Evolutionary conservation across 352 stramenopile species (phyloP).

Genomic region (Phytopythium vexans): DNA sequence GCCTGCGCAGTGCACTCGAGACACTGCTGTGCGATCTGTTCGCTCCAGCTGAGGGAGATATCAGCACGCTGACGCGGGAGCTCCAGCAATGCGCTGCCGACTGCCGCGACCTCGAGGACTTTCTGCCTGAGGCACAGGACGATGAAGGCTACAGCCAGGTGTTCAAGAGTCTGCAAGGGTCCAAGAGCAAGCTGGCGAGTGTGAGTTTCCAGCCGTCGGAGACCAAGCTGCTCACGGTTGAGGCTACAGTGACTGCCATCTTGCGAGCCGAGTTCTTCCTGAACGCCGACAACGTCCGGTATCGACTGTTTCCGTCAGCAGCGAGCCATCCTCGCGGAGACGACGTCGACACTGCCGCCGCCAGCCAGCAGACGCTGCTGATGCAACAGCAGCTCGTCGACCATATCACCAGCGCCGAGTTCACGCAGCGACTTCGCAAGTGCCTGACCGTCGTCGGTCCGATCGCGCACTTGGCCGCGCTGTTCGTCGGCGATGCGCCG

Average conservation of each 20-base stretch:
- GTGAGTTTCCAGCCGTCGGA: constrained; percentile 6
- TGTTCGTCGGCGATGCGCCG: constrained; percentile 7
- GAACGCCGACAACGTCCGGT: constrained; percentile 10
- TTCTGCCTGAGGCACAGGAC: constrained; percentile 9
- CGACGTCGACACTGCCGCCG: too few relatives aligned
- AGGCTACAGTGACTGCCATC: constrained; percentile 20
- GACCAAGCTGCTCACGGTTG: constrained; percentile 18
- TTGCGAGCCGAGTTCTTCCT: constrained; percentile 30
- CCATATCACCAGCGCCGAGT: constrained; percentile 18
- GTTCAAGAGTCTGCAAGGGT: not conserved
- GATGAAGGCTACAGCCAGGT: too few relatives aligned
- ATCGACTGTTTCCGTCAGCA: constrained; percentile 8
- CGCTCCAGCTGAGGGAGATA: not conserved
- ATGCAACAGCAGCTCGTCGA: constrained; percentile 22
- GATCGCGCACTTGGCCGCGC: constrained; percentile 16
- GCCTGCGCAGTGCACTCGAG: constrained; percentile 22
- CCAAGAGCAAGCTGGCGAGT: not conserved
- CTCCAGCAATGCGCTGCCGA: constrained; percentile 33
- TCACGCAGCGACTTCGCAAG: constrained; percentile 25
- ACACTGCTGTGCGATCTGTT: constrained; percentile 24
- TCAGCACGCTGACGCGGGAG: constrained; percentile 9
- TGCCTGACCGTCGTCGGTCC: constrained; percentile 28
- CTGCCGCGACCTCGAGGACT: constrained; percentile 29
- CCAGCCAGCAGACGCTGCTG: not conserved
- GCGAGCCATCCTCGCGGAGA: not conserved